phyloP scores from a whole-genome alignment of 257 asterid species.

The Solanum appendiculatum region DNA sequence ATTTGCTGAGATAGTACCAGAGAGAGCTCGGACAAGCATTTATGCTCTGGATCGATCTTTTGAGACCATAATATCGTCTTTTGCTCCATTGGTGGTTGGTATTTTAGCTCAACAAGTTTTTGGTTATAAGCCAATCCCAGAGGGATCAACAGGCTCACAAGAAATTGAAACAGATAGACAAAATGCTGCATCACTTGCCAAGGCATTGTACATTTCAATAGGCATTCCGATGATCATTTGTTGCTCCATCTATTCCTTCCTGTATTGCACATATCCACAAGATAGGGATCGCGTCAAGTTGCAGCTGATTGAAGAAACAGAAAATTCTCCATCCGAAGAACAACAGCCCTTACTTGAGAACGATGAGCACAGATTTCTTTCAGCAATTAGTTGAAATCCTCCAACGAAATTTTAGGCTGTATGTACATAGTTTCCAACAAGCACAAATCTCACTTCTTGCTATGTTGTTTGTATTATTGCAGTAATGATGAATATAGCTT shows the following conservation, averaged over 20 bases:
- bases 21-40: slow-evolving; percentile 1
- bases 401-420: too few species aligned
- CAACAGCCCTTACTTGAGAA: too few species aligned
- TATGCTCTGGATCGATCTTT: slow-evolving; percentile 6
- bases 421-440: too few species aligned
- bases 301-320: slow-evolving; percentile 17
- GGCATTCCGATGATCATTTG: slow-evolving; percentile 67
- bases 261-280: slow-evolving; percentile 3
- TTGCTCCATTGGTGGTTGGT: slow-evolving; percentile 65
- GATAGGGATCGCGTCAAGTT: slow-evolving; percentile 46
- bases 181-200: slow-evolving; percentile 75
- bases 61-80: slow-evolving; percentile 69
- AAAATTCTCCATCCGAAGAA: too few species aligned
- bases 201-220: slow-evolving; percentile 74
- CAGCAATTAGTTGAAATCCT: neutral
- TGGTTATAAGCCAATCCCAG: slow-evolving; percentile 51
- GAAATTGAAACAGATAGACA: slow-evolving; percentile 26
- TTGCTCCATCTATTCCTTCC: slow-evolving; percentile 33
- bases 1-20: slow-evolving; percentile 8
- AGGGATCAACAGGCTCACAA: neutral
- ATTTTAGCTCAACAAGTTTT: slow-evolving; percentile 52
- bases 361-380: slow-evolving; percentile 19
- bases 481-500: neutral
- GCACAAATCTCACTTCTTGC: neutral
- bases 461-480: neutral